Percentiles rank a stretch among this genome's conserved stretches.
These are phyloP conservation scores for Penicillium lagena DNA, from an alignment of 495 filamentous ascomycete genomes.

Conservation along the genomic window DNA sequence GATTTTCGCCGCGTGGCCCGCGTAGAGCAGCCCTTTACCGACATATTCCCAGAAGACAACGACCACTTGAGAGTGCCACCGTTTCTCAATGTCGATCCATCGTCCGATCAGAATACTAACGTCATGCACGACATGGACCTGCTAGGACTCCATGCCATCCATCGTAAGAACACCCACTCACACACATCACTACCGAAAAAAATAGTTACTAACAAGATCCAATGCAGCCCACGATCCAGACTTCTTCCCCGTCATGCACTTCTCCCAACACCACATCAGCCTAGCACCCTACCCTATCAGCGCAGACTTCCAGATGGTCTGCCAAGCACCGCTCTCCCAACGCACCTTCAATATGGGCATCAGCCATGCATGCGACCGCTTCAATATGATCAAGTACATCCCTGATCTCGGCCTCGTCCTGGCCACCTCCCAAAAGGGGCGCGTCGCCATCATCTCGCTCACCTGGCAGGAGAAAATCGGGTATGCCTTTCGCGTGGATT, in stretches of 20 bases:
- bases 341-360: slow-evolving; percentile 30
- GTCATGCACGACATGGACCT: no score
- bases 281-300: slow-evolving; percentile 44
- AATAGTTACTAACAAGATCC: neutral
- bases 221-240: slow-evolving; percentile 10
- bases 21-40: slow-evolving; percentile 1
- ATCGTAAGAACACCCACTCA: neutral
- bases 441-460: slow-evolving; percentile 66
- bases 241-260: slow-evolving; percentile 49
- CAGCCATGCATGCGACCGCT: slow-evolving; percentile 49
- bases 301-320: slow-evolving; percentile 38
- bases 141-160: neutral
- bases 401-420: slow-evolving; percentile 74
- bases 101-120: no score
- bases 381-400: slow-evolving; percentile 71
- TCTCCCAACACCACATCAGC: slow-evolving; percentile 51
- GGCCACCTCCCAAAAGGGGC: slow-evolving; percentile 65
- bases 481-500: slow-evolving; percentile 46
- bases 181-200: neutral
- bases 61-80: neutral
- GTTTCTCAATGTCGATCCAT: neutral
- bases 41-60: slow-evolving; percentile 13
- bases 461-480: slow-evolving; percentile 41
- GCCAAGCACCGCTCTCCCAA: slow-evolving; percentile 41
- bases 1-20: neutral